Percentiles rank a stretch among this genome's conserved stretches.
Evolutionary conservation across 169 alveolate species (phyloP).

Genomic region (Miamiensis avidus): DNA sequence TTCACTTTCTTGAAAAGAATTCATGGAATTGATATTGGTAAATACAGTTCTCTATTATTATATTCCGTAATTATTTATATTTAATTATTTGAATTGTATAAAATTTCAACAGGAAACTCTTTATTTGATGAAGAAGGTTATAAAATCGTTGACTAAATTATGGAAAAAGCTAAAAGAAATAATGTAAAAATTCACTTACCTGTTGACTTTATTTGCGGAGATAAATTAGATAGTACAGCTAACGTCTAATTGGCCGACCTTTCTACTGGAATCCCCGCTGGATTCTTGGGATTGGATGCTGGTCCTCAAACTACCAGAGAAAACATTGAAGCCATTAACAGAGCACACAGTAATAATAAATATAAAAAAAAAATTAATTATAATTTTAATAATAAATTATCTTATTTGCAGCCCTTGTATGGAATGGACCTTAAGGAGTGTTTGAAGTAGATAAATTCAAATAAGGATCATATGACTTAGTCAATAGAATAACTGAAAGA

Average conservation of each 20-base stretch:
- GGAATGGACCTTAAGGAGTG: slow-evolving; percentile 98
- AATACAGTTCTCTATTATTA: not conserved
- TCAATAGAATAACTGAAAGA: slow-evolving; percentile 90
- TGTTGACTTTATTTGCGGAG: slow-evolving; percentile 92
- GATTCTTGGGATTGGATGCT: slow-evolving; percentile 97
- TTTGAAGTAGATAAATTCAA: slow-evolving; percentile 93
- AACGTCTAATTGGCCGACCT: slow-evolving; percentile 80
- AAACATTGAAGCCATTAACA: slow-evolving; percentile 72
- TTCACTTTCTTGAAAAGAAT: slow-evolving; percentile 95
- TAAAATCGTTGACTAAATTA: slow-evolving; percentile 92
- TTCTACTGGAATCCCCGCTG: slow-evolving; percentile 93
- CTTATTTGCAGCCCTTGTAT: slow-evolving; percentile 80
- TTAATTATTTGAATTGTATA: no score
- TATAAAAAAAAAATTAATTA: no score
- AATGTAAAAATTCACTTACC: slow-evolving; percentile 95
- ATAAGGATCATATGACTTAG: slow-evolving; percentile 87
- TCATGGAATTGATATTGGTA: slow-evolving; percentile 34
- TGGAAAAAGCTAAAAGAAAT: slow-evolving; percentile 91
- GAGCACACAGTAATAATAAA: slow-evolving; percentile 63
- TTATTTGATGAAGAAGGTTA: slow-evolving; percentile 97
- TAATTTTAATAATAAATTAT: no score
- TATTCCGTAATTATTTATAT: slow-evolving; percentile 75
- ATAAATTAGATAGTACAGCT: slow-evolving; percentile 91
- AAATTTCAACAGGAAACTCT: no score
- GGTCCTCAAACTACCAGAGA: slow-evolving; percentile 91